Percentiles rank a stretch among this genome's conserved stretches.
These are phyloP conservation scores for Sonneratia caseolaris DNA, from an alignment of 345 rosid species.

Conservation along the genomic window DNA sequence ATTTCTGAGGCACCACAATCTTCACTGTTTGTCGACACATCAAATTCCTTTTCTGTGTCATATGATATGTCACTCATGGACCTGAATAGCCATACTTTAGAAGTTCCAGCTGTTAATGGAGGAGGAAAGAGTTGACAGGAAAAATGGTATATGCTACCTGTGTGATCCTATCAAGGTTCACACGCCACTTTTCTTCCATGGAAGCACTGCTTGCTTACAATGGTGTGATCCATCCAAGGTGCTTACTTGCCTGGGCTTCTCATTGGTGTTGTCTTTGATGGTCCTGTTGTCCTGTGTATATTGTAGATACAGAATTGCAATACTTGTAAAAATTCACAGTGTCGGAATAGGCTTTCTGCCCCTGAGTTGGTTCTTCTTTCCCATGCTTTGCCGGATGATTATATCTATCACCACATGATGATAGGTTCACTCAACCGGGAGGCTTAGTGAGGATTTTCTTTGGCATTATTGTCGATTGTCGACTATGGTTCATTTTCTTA, in stretches of 20 bases:
- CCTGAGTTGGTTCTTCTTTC: not conserved
- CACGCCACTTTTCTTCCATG: not conserved
- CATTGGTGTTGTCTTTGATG: not conserved
- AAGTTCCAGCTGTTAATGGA: constrained; percentile 66
- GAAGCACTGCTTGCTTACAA: constrained; percentile 10
- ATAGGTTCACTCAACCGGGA: not conserved
- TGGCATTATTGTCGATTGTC: too few relatives aligned
- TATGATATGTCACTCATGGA: constrained; percentile 87
- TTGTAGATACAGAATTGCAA: constrained; percentile 19
- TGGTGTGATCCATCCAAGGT: constrained; percentile 2
- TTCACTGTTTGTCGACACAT: constrained; percentile 53
- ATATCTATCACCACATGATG: not conserved
- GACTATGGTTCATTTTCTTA: too few relatives aligned
- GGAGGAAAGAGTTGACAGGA: constrained; percentile 37
- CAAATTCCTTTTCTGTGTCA: constrained; percentile 37
- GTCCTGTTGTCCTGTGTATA: constrained; percentile 8
- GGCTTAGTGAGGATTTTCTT: too few relatives aligned
- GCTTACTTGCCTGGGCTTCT: constrained; percentile 6
- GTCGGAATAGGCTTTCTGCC: not conserved
- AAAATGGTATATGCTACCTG: not conserved
- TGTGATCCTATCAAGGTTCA: not conserved
- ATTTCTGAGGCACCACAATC: constrained; percentile 49
- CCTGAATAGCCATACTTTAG: constrained; percentile 62
- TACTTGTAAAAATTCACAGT: not conserved
- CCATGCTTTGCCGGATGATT: not conserved